These are phyloP conservation scores for Xylariaceae sp. DNA, from an alignment of 2,329 filamentous ascomycete species.

Conservation along the genomic window DNA sequence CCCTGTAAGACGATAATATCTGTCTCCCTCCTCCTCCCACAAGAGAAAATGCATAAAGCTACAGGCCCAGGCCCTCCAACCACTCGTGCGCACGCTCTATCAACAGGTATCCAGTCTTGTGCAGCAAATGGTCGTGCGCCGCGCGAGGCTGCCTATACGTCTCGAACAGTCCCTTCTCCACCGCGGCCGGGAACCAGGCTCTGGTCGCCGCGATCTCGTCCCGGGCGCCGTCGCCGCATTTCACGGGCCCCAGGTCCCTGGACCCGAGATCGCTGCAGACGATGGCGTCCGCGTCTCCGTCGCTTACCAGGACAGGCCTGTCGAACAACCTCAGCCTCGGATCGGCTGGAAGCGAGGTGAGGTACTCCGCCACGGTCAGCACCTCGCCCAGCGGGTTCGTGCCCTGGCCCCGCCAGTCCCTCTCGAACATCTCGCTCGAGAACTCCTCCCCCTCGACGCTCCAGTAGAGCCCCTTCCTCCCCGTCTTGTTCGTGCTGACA, in stretches of 20 bases:
- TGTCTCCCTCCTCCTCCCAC: too few relatives aligned
- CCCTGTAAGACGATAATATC: too few relatives aligned
- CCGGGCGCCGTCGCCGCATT: not conserved
- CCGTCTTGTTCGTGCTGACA: conserved; percentile 1
- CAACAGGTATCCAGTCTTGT: not conserved
- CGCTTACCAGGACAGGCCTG: not conserved
- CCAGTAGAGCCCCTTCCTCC: conserved; percentile 1
- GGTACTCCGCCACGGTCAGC: not conserved
- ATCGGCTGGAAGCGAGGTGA: not conserved
- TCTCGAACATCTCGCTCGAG: not conserved
- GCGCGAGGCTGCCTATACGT: not conserved
- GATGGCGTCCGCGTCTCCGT: not conserved
- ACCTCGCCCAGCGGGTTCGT: conserved; percentile 3
- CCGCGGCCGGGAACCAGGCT: not conserved
- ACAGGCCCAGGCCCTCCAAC: not conserved
- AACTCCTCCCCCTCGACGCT: not conserved
- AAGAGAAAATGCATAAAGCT: too few relatives aligned
- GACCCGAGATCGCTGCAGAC: not conserved
- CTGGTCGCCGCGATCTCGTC: conserved; percentile 1
- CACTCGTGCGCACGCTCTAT: not conserved
- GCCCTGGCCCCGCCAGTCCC: conserved; percentile 4
- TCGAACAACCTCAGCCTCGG: not conserved
- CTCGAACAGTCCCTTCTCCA: not conserved
- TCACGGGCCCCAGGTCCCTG: not conserved
- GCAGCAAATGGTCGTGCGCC: not conserved